Percentiles rank a stretch among this genome's conserved stretches.
Conservation (phyloP, 179 eudicot species). For the Silene noctiflora region DNA sequence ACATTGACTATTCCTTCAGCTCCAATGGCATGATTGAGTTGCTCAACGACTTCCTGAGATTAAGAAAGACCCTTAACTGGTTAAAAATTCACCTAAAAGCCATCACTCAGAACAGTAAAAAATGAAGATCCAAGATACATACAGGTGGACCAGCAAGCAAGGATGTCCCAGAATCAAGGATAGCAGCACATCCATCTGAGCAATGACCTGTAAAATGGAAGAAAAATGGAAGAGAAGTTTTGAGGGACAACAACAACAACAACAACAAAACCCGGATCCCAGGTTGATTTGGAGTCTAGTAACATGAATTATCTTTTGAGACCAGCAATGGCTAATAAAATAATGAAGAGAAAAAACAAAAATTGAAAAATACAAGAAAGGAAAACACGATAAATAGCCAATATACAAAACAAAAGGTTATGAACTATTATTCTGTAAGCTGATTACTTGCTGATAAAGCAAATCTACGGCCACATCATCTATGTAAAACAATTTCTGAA, state of each 20-base stretch:
- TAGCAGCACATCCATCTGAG: slow-evolving; percentile 70
- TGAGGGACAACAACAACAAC: background rate
- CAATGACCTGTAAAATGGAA: slow-evolving; percentile 47
- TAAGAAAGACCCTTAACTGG: background rate
- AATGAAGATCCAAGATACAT: slow-evolving; percentile 15
- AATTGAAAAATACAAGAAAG: too few relatives aligned
- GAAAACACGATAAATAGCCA: too few relatives aligned
- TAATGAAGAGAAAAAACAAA: too few relatives aligned
- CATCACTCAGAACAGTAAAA: background rate
- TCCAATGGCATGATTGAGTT: slow-evolving; percentile 75
- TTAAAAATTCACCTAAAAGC: background rate
- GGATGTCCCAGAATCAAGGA: slow-evolving; percentile 77
- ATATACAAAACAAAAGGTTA: too few relatives aligned
- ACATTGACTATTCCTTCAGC: slow-evolving; percentile 64
- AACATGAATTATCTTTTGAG: background rate
- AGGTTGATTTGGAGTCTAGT: background rate
- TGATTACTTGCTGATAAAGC: too few relatives aligned
- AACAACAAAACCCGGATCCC: background rate
- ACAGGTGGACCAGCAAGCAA: slow-evolving; percentile 80
- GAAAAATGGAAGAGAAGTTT: background rate
- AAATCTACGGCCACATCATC: too few relatives aligned
- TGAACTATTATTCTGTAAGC: too few relatives aligned
- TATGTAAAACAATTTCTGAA: too few relatives aligned
- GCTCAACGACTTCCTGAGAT: slow-evolving; percentile 51
- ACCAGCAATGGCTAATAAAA: background rate